Evolutionary conservation across 306 rosid species (phyloP), one percentile per base, ranked within the genome.

Genomic region (Dicorynia guianensis): DNA sequence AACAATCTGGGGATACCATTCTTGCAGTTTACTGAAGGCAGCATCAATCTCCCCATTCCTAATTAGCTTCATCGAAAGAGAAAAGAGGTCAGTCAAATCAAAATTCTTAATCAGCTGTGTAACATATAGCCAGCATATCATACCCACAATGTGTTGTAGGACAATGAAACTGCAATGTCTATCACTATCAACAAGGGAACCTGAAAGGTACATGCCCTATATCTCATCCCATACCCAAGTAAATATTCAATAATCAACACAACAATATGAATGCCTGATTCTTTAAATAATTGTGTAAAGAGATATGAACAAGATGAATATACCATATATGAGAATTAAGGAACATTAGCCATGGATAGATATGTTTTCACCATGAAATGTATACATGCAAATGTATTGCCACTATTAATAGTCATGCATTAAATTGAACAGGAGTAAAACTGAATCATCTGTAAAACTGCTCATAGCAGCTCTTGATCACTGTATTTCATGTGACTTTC

Each of bases 1-100:
- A 79, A 91, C 88, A 87, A 96, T 88, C 79, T 85, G 90, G 65
- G 99, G 99, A 84, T 89, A 96, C 98, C 98, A 96, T 59, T 96
- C 98, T 59, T 82, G 89, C 74, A 96, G 84, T 79, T 90, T 96
- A 75, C 70, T 80, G 69, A 96, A 82, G 75, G 97, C 93, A 80
- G 72, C 79, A 76, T 96, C 97, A 81, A 96, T 89, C 72, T 92
- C 94, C 44, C 99, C 99, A 48, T 80, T 85, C 85, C 92, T 88
- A 71, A 96, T 88, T 50, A 96, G 88, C 99, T 96, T 86, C 85
- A 87, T 85, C 63, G 39, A 34, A 61, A 76, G 34, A 77, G 35
- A 78, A 81, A 80, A 79, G 61, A 35, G 58, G 76, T 75, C 79
- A 88, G 83, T 43, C 47, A 71, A 50, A 72, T 9, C 60, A 48